phyloP scores from a whole-genome alignment of 2,329 filamentous ascomycete species.

The Aspergillus versicolor region DNA sequence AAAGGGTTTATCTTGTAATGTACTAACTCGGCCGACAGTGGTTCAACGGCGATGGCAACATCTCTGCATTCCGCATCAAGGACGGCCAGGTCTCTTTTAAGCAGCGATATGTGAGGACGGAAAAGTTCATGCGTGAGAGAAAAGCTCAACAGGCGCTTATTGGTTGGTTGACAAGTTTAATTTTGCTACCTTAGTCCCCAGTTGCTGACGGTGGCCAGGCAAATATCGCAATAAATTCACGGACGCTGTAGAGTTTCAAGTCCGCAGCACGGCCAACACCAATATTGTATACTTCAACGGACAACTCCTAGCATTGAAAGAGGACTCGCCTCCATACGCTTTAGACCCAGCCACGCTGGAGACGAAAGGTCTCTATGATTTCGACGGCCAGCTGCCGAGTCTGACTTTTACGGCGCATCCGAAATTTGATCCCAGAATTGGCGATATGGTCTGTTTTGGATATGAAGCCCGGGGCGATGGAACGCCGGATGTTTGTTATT shows the following conservation, averaged over 20 bases:
- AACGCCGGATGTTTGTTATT: constrained; percentile 41
- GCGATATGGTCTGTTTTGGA: constrained; percentile 54
- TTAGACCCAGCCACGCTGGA: constrained; percentile 50
- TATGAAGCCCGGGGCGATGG: constrained; percentile 46
- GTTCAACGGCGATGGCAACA: constrained; percentile 45
- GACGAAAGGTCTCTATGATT: constrained; percentile 51
- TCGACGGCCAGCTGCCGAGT: constrained; percentile 48
- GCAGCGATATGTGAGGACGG: constrained; percentile 42
- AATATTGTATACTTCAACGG: constrained; percentile 61
- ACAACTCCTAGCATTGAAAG: constrained; percentile 48
- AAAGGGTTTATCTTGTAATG: too few relatives aligned
- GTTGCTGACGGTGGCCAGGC: constrained; percentile 18
- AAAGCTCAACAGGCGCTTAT: constrained; percentile 34
- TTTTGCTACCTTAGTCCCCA: neutral
- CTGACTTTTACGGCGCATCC: constrained; percentile 54
- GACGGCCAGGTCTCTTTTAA: constrained; percentile 35
- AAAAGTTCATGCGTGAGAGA: constrained; percentile 41
- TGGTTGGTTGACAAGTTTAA: constrained; percentile 6
- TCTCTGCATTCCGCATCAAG: constrained; percentile 38
- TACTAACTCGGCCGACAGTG: constrained; percentile 17
- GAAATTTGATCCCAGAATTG: constrained; percentile 51
- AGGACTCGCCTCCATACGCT: constrained; percentile 53
- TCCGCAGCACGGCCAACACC: constrained; percentile 51
- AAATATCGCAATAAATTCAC: constrained; percentile 45
- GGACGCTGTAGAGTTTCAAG: constrained; percentile 35